Conservation (phyloP, 2,329 filamentous ascomycete genomes). For the Botrytis byssoidea region DNA sequence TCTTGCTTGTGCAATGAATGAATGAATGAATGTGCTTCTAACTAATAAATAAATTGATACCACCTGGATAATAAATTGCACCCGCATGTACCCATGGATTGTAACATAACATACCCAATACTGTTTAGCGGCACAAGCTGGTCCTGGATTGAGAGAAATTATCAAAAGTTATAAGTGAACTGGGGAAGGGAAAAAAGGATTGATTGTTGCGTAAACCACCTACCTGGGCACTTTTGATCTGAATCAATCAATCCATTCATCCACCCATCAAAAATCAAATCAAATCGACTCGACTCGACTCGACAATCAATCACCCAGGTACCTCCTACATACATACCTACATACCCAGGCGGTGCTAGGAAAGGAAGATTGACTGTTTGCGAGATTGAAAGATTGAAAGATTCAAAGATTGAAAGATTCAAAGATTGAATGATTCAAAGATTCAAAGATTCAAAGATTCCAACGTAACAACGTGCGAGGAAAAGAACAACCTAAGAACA, state of each 20-base stretch:
- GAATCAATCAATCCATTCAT: neutral
- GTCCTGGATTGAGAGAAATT: neutral
- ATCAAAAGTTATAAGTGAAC: neutral
- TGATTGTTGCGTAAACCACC: neutral
- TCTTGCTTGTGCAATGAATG: neutral
- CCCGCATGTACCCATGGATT: neutral
- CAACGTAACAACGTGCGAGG: neutral
- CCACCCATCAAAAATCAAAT: neutral
- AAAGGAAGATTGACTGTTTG: neutral
- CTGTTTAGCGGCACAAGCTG: neutral
- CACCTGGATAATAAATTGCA: neutral
- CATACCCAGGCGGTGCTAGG: neutral
- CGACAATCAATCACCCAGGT: neutral
- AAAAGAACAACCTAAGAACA: slow-evolving; percentile 3
- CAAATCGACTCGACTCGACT: neutral
- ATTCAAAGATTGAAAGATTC: neutral
- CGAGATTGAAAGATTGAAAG: no score
- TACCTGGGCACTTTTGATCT: neutral
- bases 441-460: neutral
- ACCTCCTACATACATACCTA: neutral
- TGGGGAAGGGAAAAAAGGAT: neutral
- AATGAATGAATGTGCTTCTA: neutral
- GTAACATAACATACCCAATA: neutral
- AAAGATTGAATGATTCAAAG: no score
- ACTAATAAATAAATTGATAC: neutral